A percentile compares a stretch with the other conserved stretches of the same genome.
phyloP scores from a whole-genome alignment of 495 filamentous ascomycete species.

The Aspergillus bridgeri region DNA sequence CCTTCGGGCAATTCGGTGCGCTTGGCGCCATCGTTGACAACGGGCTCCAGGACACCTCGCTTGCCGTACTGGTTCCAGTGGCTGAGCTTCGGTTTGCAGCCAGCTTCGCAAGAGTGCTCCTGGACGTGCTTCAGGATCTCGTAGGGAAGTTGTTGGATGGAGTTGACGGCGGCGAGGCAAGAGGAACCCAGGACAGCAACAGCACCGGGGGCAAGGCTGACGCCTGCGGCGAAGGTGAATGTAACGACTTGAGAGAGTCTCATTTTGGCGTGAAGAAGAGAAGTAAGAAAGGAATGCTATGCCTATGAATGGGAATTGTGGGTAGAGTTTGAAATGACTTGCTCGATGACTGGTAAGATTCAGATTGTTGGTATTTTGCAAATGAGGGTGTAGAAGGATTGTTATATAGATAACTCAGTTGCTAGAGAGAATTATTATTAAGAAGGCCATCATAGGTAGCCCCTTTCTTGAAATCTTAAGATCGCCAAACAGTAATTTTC shows the following conservation, averaged over 20 bases:
- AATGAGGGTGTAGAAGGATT: neutral
- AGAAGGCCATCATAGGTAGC: neutral
- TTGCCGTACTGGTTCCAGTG: neutral
- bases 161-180: neutral
- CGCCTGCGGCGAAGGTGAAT: neutral
- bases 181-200: neutral
- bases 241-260: neutral
- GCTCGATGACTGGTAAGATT: neutral
- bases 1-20: neutral
- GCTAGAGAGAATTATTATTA: neutral
- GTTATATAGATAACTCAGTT: neutral
- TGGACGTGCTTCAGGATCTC: neutral
- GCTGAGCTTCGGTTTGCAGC: neutral
- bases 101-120: neutral
- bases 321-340: neutral
- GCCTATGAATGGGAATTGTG: neutral
- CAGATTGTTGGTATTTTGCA: neutral
- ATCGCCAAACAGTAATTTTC: no score
- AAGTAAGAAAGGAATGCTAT: neutral
- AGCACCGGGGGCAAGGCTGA: neutral
- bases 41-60: neutral
- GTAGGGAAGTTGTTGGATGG: neutral
- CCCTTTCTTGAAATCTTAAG: no score
- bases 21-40: neutral
- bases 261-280: neutral